Evolutionary conservation across 306 rosid species (phyloP), one percentile per base, ranked within the genome.

Genomic region (Alnus glutinosa): DNA sequence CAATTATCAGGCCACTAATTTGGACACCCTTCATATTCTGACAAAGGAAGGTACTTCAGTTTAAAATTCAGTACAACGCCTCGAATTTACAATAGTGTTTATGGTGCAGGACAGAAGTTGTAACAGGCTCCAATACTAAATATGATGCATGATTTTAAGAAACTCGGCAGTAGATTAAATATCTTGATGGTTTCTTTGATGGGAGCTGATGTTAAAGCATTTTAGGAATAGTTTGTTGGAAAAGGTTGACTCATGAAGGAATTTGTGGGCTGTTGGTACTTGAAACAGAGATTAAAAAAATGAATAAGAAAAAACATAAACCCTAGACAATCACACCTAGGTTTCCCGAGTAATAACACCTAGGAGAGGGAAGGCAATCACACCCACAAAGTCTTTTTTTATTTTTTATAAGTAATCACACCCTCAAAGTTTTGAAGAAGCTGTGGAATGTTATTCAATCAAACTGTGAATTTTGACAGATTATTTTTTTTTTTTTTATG

Each of bases 1-100:
- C 46, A 77, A 44, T 75, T 52, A 52, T 49, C 42, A 75, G 28
- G 57, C 52, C 30, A 48, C 77, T 16, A 23, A 0, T 55, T 69
- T 55, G 55, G 54, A 59, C 47, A 67, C 36, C 42, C 42, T 48
- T 66, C 46, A 10, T 19, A 57, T 55, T 36, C 44, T n/a, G 47
- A 14, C 11, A 2, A 63, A 16, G 32, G 11, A 47, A 28, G 64
- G 32, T 37, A 19, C 23, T 55, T 68, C 30, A 34, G 16, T 15
- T 50, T 19, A 73, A 70, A 79, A 55, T 9, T 28, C 18, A 30
- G 15, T 13, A 19, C 49, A 62, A 52, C 39, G n/a, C 16, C 69
- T 39, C 4, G 7, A 9, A 39, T 23, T 39, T 37, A 39, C 10
- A 39, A 2, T 39, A 16, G 0, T 23, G 16, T 28, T 7, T 7